Percentiles rank a stretch among this genome's conserved stretches.
phyloP scores from a whole-genome alignment of 768 basidiomycete species.

The Tricholoma matsutake region DNA sequence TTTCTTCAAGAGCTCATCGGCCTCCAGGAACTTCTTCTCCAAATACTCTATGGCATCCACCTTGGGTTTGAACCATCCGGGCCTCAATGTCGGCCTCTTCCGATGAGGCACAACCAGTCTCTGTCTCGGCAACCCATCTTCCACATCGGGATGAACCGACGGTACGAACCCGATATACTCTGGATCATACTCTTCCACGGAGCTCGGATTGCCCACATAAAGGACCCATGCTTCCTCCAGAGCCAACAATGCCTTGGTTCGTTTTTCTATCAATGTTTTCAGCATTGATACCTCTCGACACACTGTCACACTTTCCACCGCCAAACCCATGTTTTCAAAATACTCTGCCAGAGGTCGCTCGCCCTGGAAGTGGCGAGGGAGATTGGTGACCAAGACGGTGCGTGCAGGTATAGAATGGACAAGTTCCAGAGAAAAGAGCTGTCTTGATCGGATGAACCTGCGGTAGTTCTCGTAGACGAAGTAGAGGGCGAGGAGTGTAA shows the following conservation, averaged over 20 bases:
- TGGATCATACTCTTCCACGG: conserved; percentile 78
- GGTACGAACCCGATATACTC: conserved; percentile 49
- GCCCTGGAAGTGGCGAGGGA: conserved; percentile 81
- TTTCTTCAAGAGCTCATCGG: conserved; percentile 80
- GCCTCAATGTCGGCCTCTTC: conserved; percentile 71
- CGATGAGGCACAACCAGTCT: conserved; percentile 73
- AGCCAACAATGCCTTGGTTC: conserved; percentile 76
- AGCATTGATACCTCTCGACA: conserved; percentile 79
- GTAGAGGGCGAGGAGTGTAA: conserved; percentile 82
- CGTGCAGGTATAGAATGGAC: conserved; percentile 94
- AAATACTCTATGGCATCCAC: conserved; percentile 91
- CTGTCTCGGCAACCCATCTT: conserved; percentile 49
- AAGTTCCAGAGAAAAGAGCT: conserved; percentile 91
- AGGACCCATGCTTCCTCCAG: conserved; percentile 85
- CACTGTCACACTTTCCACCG: conserved; percentile 90
- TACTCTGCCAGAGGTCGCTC: conserved; percentile 89
- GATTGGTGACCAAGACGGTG: conserved; percentile 82
- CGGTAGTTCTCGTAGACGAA: conserved; percentile 89
- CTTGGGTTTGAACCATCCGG: conserved; percentile 67
- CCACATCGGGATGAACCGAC: conserved; percentile 47
- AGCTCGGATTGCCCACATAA: conserved; percentile 93
- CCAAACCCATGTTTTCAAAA: conserved; percentile 84
- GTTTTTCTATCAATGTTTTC: conserved; percentile 66
- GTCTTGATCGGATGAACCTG: conserved; percentile 84
- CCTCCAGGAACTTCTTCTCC: conserved; percentile 72